Percentiles rank a stretch among this genome's conserved stretches.
phyloP scores from a whole-genome alignment of 164 flowering plant species.

The Saururus chinensis region DNA sequence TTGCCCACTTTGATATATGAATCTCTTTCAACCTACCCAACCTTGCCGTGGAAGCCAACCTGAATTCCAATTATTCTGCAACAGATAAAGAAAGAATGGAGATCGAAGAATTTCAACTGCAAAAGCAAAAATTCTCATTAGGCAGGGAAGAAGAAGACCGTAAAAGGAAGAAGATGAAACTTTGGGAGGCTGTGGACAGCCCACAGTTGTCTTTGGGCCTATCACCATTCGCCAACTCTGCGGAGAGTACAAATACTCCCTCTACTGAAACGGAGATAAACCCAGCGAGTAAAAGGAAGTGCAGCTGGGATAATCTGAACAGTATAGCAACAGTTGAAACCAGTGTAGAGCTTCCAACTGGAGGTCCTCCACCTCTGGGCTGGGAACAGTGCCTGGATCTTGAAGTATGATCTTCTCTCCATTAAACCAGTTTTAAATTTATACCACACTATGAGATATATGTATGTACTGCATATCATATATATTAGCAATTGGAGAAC shows the following conservation, averaged over 20 bases:
- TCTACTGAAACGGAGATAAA: conserved; percentile 22
- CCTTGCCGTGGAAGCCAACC: background rate
- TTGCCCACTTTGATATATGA: background rate
- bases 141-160: background rate
- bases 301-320: conserved; percentile 10
- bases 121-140: conserved; percentile 4
- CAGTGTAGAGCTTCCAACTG: conserved; percentile 43
- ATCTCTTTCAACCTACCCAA: background rate
- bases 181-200: conserved; percentile 18
- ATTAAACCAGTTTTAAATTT: background rate
- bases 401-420: conserved; percentile 23
- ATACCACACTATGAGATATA: background rate
- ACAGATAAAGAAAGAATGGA: conserved; percentile 4
- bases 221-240: background rate
- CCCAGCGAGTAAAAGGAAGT: conserved; percentile 40
- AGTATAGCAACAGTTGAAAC: conserved; percentile 7
- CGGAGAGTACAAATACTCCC: conserved; percentile 10
- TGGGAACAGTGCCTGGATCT: conserved; percentile 73
- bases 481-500: background rate
- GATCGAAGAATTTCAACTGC: conserved; percentile 11
- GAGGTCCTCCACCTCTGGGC: conserved; percentile 38
- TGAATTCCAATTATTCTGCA: background rate
- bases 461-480: background rate
- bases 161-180: background rate
- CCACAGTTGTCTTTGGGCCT: conserved; percentile 48